Evolutionary conservation across 2,329 filamentous ascomycete species (phyloP).

Genomic region (Fusarium verticillioides): DNA sequence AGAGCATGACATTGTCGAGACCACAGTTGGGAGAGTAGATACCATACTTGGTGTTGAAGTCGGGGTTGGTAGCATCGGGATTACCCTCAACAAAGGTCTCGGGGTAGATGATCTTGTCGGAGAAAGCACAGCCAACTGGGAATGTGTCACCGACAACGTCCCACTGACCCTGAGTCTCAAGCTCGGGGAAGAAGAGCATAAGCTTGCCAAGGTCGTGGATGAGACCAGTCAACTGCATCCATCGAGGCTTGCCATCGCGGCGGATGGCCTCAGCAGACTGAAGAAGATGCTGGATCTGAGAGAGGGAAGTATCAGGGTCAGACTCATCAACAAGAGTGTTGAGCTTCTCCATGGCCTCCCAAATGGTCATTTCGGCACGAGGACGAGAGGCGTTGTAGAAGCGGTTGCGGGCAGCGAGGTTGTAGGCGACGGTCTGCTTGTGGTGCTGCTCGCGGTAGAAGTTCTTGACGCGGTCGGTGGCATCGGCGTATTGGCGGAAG

Average conservation of each 20-base stretch:
- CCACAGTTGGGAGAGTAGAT: conserved; percentile 85
- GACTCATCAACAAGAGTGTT: conserved; percentile 92
- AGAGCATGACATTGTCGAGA: conserved; percentile 87
- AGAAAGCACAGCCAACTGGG: conserved; percentile 80
- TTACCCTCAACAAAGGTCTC: conserved; percentile 77
- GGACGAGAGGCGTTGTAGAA: conserved; percentile 68
- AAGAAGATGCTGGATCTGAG: conserved; percentile 89
- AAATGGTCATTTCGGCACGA: conserved; percentile 81
- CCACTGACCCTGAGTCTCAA: conserved; percentile 83
- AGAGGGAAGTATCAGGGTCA: conserved; percentile 87
- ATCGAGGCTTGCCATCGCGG: conserved; percentile 82
- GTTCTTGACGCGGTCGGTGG: conserved; percentile 84
- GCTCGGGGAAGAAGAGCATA: conserved; percentile 77
- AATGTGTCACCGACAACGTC: conserved; percentile 92
- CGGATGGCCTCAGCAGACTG: conserved; percentile 92
- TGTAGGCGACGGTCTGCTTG: conserved; percentile 84
- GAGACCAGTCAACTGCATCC: conserved; percentile 83
- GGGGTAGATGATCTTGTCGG: conserved; percentile 82
- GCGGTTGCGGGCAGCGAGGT: conserved; percentile 77
- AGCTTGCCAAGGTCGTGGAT: conserved; percentile 86
- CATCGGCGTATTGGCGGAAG: conserved; percentile 85
- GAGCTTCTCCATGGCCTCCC: conserved; percentile 93
- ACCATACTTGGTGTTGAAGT: conserved; percentile 80
- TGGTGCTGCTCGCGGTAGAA: conserved; percentile 82
- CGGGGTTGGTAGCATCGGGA: conserved; percentile 75